Evolutionary conservation across 2,329 filamentous ascomycete species (phyloP).

Genomic region (Penicillium brasilianum): DNA sequence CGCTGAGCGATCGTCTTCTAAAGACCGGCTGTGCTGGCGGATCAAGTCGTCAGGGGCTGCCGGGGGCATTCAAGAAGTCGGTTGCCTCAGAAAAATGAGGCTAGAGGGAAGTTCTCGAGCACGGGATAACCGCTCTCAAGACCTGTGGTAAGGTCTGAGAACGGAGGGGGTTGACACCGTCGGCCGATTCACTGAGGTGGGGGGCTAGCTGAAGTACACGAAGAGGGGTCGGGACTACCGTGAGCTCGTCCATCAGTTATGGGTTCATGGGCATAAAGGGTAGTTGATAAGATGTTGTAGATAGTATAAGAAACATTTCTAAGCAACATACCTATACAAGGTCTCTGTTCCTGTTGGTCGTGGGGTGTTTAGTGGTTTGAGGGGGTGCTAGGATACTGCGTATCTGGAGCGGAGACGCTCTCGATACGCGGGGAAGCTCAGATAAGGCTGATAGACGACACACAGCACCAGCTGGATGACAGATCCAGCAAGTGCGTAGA

Average conservation of each 20-base stretch:
- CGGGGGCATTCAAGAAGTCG: slow-evolving; percentile 50
- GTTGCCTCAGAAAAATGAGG: slow-evolving; percentile 37
- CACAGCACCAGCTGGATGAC: slow-evolving; percentile 30
- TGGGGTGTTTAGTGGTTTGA: slow-evolving; percentile 3
- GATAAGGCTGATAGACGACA: slow-evolving; percentile 32
- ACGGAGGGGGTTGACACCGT: slow-evolving; percentile 29
- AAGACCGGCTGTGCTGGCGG: slow-evolving; percentile 44
- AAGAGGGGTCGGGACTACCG: slow-evolving; percentile 11
- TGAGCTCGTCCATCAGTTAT: slow-evolving; percentile 9
- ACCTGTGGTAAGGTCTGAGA: slow-evolving; percentile 41
- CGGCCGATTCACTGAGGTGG: not conserved
- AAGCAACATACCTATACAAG: slow-evolving; percentile 13
- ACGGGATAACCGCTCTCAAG: slow-evolving; percentile 37
- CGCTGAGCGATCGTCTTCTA: slow-evolving; percentile 37
- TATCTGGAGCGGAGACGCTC: slow-evolving; percentile 35
- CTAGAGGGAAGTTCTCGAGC: slow-evolving; percentile 20
- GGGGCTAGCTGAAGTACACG: slow-evolving; percentile 18
- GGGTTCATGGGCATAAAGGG: not conserved
- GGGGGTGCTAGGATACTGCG: slow-evolving; percentile 12
- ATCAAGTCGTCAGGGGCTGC: slow-evolving; percentile 46
- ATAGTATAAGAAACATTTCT: not conserved
- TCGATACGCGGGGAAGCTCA: slow-evolving; percentile 38
- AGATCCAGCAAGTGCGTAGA: slow-evolving; percentile 17
- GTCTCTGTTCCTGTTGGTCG: not conserved
- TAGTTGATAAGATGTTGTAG: too few relatives aligned